A percentile compares a stretch with the other conserved stretches of the same genome.
phyloP scores from a whole-genome alignment of 148 eudicot genomes.

The Rhododendron simsii region DNA sequence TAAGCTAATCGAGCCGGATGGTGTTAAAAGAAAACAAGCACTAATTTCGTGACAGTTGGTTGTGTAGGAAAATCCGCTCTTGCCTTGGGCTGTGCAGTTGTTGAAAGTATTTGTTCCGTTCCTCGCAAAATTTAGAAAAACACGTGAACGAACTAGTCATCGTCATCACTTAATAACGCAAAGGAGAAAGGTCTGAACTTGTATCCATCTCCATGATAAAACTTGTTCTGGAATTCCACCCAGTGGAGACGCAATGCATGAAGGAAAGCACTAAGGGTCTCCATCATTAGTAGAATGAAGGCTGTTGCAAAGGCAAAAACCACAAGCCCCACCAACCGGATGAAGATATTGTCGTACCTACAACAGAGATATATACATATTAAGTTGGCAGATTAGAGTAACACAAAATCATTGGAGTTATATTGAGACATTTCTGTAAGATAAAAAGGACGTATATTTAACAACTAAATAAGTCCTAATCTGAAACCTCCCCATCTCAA shows the following conservation, averaged over 20 bases:
- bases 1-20: conserved; percentile 14
- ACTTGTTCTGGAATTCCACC: conserved; percentile 95
- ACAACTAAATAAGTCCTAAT: not conserved
- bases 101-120: not conserved
- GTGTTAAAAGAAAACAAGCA: not conserved
- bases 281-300: conserved; percentile 93
- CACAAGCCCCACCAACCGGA: conserved; percentile 70
- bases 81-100: conserved; percentile 1
- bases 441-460: not conserved
- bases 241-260: conserved; percentile 99
- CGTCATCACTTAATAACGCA: conserved; percentile 73
- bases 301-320: conserved; percentile 93
- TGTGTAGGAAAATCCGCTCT: not conserved
- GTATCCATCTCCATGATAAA: conserved; percentile 91
- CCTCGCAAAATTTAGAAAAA: not conserved
- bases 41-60: not conserved
- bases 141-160: conserved; percentile 42
- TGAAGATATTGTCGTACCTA: conserved; percentile 73
- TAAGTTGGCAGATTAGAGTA: not conserved
- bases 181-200: conserved; percentile 93
- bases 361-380: not conserved
- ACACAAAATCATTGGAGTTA: not conserved
- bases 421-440: not conserved
- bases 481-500: not conserved
- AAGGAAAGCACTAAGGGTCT: conserved; percentile 92